Evolutionary conservation across 1,139 yeast species (phyloP).

Genomic region (Kurtzmaniella quercitrusa): DNA sequence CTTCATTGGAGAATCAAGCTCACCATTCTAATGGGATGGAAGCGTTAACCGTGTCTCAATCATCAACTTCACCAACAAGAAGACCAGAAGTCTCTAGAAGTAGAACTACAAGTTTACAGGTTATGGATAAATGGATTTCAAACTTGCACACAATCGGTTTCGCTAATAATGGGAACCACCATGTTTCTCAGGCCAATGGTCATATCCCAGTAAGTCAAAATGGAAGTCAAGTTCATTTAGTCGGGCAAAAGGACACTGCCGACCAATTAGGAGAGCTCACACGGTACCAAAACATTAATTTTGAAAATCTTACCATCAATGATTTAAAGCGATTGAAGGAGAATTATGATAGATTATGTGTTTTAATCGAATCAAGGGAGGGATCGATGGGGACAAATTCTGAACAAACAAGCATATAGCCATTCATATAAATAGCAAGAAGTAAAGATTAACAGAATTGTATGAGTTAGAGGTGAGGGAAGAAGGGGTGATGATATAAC

Average conservation of each 20-base stretch:
- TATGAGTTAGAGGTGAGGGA: too few relatives aligned
- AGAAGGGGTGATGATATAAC: too few relatives aligned
- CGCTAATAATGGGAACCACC: neutral
- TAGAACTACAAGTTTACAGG: slow-evolving; percentile 38
- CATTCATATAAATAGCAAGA: neutral
- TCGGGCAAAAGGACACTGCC: neutral
- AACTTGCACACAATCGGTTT: slow-evolving; percentile 19
- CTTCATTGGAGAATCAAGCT: slow-evolving; percentile 24
- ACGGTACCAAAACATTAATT: slow-evolving; percentile 29
- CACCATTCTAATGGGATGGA: slow-evolving; percentile 4
- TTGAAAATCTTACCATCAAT: slow-evolving; percentile 33
- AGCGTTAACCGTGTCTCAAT: slow-evolving; percentile 3
- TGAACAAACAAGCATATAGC: slow-evolving; percentile 7
- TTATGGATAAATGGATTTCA: slow-evolving; percentile 45
- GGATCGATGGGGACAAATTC: slow-evolving; percentile 3
- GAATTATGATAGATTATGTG: slow-evolving; percentile 38
- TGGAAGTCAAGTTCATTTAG: neutral
- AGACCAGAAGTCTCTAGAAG: slow-evolving; percentile 27
- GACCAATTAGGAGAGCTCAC: slow-evolving; percentile 21
- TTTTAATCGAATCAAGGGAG: slow-evolving; percentile 9
- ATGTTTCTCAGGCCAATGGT: neutral
- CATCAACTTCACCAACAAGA: slow-evolving; percentile 10
- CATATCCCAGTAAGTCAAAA: slow-evolving; percentile 1
- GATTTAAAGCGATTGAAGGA: slow-evolving; percentile 31
- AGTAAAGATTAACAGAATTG: too few relatives aligned